Conservation (phyloP, 352 stramenopile genomes). For the Thalassiosira pacifica region DNA sequence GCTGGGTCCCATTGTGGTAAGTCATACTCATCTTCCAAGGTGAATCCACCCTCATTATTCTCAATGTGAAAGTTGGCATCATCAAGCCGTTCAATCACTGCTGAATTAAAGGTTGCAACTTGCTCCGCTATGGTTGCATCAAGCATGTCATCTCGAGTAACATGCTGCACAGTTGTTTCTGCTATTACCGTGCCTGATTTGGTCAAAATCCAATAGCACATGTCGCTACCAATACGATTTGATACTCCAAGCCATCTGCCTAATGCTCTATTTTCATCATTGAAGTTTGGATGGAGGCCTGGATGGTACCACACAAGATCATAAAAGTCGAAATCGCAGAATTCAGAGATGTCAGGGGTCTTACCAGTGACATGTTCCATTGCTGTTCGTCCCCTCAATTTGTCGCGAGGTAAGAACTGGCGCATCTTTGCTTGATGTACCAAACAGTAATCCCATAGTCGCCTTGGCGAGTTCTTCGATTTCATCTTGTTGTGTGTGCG, state of each 20-base stretch:
- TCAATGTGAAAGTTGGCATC: slow-evolving; percentile 14
- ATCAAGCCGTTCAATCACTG: not conserved
- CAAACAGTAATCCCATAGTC: not conserved
- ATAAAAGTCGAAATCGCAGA: no score
- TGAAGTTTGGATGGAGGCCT: not conserved
- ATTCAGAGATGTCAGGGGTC: slow-evolving; percentile 11
- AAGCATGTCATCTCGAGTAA: slow-evolving; percentile 19
- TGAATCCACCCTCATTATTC: not conserved
- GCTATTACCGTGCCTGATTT: slow-evolving; percentile 20
- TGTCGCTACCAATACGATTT: slow-evolving; percentile 26
- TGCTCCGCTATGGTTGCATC: not conserved
- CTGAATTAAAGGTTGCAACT: slow-evolving; percentile 2
- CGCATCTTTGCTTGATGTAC: not conserved
- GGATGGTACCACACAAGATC: no score
- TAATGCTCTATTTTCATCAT: not conserved
- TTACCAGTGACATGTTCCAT: not conserved
- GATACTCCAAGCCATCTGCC: slow-evolving; percentile 39
- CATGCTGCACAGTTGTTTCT: slow-evolving; percentile 48
- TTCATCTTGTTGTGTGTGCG: not conserved
- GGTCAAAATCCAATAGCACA: slow-evolving; percentile 59
- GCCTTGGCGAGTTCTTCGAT: not conserved
- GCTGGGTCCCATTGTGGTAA: not conserved
- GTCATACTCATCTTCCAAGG: not conserved
- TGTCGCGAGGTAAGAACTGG: not conserved
- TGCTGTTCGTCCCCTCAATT: not conserved